Evolutionary conservation across 768 basidiomycete genomes (phyloP), one percentile per base, ranked within the genome.

Genomic region (Symmetrospora coprosmae): DNA sequence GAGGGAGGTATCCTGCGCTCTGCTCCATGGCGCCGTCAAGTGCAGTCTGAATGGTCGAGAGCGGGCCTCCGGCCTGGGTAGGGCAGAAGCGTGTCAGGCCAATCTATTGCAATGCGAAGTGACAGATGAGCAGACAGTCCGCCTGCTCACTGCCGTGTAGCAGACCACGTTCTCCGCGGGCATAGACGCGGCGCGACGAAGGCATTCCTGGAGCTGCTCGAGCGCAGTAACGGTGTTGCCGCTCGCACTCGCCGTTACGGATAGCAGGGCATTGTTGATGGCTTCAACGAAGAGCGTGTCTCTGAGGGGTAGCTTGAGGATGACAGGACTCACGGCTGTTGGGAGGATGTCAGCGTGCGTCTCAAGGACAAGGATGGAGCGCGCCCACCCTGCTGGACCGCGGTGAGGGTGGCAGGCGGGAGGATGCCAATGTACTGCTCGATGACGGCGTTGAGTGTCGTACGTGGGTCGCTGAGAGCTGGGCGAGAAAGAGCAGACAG

Each of bases 391-490:
- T 50, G 21, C 25, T 50, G 27, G 11, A 50, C 49, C 14, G 23
- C 9, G 16, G 8, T 30, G 9, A 28, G 27, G 11, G 34, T 30
- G 11, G n/a, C 49, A 23, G 25, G 25, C 8, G 27, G 49, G 8
- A 50, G 16, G 25, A 50, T 50, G 49, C 49, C 49, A 28, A 50
- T 23, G 34, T 50, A 50, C 34, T 50, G 49, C 11, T 8, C 49
- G 13, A 50, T 11, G 8, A 50, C 49, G 8, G 49, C 49, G 23
- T 50, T 39, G 19, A 13, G 13, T 39, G 14, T 39, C 38, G 14
- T 39, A 13, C 38, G 19, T 39, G 19, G 19, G 38, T 39, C 38
- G 13, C 38, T 39, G 38, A 13, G 14, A 39, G 38, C n/a, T n/a
- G n/a, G n/a, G n/a, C n/a, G n/a, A n/a, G n/a, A n/a, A n/a, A n/a